Evolutionary conservation across 2,329 filamentous ascomycete genomes (phyloP).

Genomic region (Arthrobotrys musiformis): DNA sequence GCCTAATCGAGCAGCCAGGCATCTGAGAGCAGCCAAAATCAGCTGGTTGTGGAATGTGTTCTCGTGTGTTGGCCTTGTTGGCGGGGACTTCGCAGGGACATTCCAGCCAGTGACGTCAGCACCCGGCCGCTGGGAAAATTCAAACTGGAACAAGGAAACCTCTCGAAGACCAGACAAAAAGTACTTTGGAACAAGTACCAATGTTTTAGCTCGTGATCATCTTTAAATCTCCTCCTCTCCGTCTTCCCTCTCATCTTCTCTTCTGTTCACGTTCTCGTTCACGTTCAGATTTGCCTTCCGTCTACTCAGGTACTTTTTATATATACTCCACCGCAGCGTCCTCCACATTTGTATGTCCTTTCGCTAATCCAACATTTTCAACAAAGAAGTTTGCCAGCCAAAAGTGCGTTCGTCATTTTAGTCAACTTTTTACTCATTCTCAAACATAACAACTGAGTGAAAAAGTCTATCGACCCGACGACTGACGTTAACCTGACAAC

Average conservation of each 20-base stretch:
- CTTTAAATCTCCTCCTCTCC: conserved; percentile 10
- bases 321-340: not conserved
- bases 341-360: not conserved
- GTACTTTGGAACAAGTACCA: conserved; percentile 3
- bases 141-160: conserved; percentile 37
- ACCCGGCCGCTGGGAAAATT: conserved; percentile 23
- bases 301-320: not conserved
- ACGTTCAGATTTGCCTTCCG: not conserved
- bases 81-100: conserved; percentile 13
- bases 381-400: not conserved
- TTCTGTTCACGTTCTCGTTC: conserved; percentile 2
- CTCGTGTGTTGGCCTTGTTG: conserved; percentile 44
- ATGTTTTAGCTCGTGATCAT: conserved; percentile 42
- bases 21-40: not conserved
- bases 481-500: too few species aligned
- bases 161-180: conserved; percentile 7
- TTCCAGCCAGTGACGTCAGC: conserved; percentile 31
- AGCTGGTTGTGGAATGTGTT: conserved; percentile 12
- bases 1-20: not conserved
- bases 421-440: not conserved
- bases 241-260: not conserved
- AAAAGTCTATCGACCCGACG: not conserved
- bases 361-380: not conserved
- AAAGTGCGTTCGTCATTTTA: not conserved
- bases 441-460: not conserved